These are phyloP conservation scores for Phanerochaete sordida DNA, from an alignment of 768 basidiomycete species.

Conservation along the genomic window DNA sequence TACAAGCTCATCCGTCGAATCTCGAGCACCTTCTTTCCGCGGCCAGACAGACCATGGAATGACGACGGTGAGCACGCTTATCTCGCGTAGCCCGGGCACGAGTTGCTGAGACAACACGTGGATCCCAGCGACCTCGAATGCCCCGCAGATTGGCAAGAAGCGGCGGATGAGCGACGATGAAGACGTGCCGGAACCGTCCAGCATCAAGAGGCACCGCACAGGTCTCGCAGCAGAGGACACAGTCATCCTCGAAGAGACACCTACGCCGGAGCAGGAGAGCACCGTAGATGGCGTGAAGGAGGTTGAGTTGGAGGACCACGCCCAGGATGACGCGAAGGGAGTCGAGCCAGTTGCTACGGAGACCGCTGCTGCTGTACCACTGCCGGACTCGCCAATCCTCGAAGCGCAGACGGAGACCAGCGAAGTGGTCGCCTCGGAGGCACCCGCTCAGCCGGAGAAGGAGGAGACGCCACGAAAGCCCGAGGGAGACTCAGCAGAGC, in stretches of 20 bases:
- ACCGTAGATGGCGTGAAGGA: conserved; percentile 53
- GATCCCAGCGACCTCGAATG: conserved; percentile 64
- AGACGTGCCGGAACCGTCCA: conserved; percentile 31
- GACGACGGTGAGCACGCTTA: conserved; percentile 59
- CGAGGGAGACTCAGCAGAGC: conserved; percentile 56
- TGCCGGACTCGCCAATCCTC: conserved; percentile 35
- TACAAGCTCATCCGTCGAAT: conserved; percentile 70
- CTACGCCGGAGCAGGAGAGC: conserved; percentile 7
- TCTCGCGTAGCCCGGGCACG: conserved; percentile 18
- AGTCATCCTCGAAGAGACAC: conserved; percentile 25
- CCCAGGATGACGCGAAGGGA: conserved; percentile 8
- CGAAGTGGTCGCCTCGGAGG: conserved; percentile 9
- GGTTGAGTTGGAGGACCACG: conserved; percentile 53
- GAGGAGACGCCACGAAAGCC: conserved; percentile 14
- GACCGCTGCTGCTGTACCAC: conserved; percentile 32
- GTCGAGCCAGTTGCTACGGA: conserved; percentile 1
- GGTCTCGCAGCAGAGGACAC: conserved; percentile 40
- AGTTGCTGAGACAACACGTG: background rate
- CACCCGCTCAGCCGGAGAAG: conserved; percentile 19
- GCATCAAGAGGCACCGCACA: conserved; percentile 24
- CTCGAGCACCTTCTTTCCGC: conserved; percentile 64
- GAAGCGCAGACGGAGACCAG: conserved; percentile 26
- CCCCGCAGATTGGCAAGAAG: conserved; percentile 65
- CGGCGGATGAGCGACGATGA: conserved; percentile 53
- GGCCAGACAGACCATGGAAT: conserved; percentile 72